Conservation (phyloP, 2,329 filamentous ascomycete species). For the Gyromitra esculenta region DNA sequence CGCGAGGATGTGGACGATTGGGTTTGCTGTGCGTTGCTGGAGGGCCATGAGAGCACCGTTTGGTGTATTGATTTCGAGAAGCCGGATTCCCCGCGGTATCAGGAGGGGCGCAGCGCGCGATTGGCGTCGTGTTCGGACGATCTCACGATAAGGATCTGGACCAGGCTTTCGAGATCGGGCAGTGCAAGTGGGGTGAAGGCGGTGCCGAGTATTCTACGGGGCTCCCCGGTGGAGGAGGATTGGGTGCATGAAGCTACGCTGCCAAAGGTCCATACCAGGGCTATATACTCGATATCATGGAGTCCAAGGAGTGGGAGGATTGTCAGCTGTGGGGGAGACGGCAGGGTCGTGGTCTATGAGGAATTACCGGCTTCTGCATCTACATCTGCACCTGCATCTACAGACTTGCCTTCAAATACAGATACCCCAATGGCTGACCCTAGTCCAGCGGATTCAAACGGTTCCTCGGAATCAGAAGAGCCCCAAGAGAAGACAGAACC, state of each 20-base stretch:
- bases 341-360: conserved; percentile 79
- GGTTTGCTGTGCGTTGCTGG: conserved; percentile 84
- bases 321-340: conserved; percentile 90
- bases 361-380: conserved; percentile 63
- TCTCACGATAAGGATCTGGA: conserved; percentile 80
- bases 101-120: conserved; percentile 63
- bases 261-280: conserved; percentile 77
- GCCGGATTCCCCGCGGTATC: conserved; percentile 59
- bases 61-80: conserved; percentile 82
- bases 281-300: conserved; percentile 88
- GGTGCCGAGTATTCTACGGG: conserved; percentile 83
- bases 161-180: conserved; percentile 65
- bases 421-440: conserved; percentile 50
- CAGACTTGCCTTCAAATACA: not conserved
- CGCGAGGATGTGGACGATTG: conserved; percentile 92
- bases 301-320: conserved; percentile 78
- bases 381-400: conserved; percentile 14
- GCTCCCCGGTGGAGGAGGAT: conserved; percentile 77
- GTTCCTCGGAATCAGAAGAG: conserved; percentile 57
- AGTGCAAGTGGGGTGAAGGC: conserved; percentile 62
- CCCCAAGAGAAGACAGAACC: conserved; percentile 57
- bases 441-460: conserved; percentile 37
- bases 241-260: conserved; percentile 83
- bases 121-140: conserved; percentile 89
- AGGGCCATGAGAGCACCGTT: conserved; percentile 84